Conservation (phyloP, 805 yeast species). For the Kuraishia capsulata region DNA sequence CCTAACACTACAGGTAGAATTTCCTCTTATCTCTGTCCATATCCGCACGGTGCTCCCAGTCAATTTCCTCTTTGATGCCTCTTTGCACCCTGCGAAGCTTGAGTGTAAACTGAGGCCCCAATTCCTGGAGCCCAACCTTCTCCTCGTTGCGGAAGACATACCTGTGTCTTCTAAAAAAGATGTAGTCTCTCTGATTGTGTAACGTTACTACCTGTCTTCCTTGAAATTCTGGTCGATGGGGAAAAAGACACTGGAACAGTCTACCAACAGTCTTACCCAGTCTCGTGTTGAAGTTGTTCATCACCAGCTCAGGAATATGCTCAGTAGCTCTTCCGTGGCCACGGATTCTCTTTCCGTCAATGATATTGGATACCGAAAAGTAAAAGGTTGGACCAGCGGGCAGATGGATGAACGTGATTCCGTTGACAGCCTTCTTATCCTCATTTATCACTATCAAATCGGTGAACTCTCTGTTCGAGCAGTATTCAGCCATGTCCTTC, state of each 20-base stretch:
- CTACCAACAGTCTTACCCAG: constrained; percentile 91
- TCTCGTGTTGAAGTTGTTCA: constrained; percentile 88
- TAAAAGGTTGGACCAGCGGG: constrained; percentile 96
- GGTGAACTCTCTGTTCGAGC: constrained; percentile 77
- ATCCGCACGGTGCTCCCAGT: constrained; percentile 94
- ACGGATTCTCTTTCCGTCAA: constrained; percentile 61
- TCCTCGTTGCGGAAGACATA: constrained; percentile 85
- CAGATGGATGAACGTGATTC: constrained; percentile 84
- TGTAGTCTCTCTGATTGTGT: constrained; percentile 93
- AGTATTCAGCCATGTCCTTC: constrained; percentile 78
- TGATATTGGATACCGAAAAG: constrained; percentile 72
- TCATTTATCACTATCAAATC: constrained; percentile 87
- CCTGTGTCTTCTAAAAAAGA: constrained; percentile 92
- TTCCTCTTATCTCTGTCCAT: constrained; percentile 96
- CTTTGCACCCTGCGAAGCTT: constrained; percentile 81
- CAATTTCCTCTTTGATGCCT: constrained; percentile 86
- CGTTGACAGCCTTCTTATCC: constrained; percentile 87
- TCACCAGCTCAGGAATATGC: constrained; percentile 84
- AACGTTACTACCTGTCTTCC: constrained; percentile 94
- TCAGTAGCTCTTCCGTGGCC: constrained; percentile 91
- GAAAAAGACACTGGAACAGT: constrained; percentile 85
- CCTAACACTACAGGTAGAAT: constrained; percentile 67
- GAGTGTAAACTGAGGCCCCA: constrained; percentile 95
- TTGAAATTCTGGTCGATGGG: constrained; percentile 85
- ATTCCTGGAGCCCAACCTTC: constrained; percentile 88